Conservation (phyloP, 495 filamentous ascomycete species). For the Xylaria scruposa region DNA sequence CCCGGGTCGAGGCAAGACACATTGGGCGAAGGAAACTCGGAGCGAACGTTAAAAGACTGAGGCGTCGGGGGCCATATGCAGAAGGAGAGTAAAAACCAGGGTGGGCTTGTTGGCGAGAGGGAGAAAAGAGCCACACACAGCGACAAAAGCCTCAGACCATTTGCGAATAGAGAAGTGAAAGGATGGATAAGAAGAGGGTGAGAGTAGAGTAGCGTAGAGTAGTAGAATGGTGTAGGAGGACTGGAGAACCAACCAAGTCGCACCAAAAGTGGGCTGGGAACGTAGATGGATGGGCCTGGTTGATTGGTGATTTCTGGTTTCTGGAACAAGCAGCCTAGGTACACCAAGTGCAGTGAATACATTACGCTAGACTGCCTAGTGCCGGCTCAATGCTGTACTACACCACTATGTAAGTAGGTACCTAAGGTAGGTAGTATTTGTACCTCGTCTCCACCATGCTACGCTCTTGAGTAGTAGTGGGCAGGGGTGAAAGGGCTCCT, state of each 20-base stretch:
- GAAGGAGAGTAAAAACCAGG: background rate
- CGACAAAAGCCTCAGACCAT: slow-evolving; percentile 21
- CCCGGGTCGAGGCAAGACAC: slow-evolving; percentile 17
- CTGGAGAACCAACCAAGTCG: slow-evolving; percentile 9
- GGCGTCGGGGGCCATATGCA: background rate
- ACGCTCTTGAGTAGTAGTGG: background rate
- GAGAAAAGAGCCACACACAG: slow-evolving; percentile 5
- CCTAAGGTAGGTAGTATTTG: background rate
- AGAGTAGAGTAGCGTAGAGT: background rate
- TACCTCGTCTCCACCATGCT: background rate
- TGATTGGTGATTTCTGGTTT: slow-evolving; percentile 27
- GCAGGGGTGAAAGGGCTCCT: background rate
- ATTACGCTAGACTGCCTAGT: background rate
- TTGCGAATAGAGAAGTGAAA: slow-evolving; percentile 24
- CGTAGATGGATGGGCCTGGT: slow-evolving; percentile 9
- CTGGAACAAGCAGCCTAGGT: slow-evolving; percentile 25
- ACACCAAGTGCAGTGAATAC: background rate
- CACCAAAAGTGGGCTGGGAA: slow-evolving; percentile 29
- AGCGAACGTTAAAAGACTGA: slow-evolving; percentile 14
- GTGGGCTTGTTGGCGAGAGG: background rate
- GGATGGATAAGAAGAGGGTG: background rate
- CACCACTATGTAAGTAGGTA: no score
- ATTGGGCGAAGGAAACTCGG: background rate
- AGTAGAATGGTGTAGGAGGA: background rate
- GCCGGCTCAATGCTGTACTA: background rate